Conservation (phyloP, 805 yeast species). For the Maudiozyma serrabonitensis region DNA sequence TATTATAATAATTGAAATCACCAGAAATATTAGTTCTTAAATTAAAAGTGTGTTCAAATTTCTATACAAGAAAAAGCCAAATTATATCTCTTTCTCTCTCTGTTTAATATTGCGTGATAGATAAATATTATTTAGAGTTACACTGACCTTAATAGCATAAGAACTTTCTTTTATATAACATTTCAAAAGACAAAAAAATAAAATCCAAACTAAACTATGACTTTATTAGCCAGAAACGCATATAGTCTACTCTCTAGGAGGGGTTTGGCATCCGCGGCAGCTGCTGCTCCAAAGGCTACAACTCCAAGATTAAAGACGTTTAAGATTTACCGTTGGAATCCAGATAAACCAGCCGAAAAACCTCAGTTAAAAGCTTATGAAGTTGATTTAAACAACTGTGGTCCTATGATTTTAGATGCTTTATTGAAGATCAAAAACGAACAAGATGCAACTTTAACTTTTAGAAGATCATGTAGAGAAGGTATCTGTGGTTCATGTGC, state of each 20-base stretch:
- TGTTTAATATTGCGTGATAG: too few relatives aligned
- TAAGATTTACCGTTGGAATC: conserved; percentile 96
- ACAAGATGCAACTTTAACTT: conserved; percentile 89
- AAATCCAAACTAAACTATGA: background rate
- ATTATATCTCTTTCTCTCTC: too few relatives aligned
- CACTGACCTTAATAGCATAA: too few relatives aligned
- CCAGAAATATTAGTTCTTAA: too few relatives aligned
- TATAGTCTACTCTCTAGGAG: conserved; percentile 7
- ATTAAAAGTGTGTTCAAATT: too few relatives aligned
- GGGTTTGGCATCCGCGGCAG: conserved; percentile 13
- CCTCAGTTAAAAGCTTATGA: conserved; percentile 78
- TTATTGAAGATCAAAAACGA: conserved; percentile 90
- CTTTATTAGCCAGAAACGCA: background rate
- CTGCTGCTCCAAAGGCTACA: conserved; percentile 25
- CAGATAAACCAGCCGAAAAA: conserved; percentile 88
- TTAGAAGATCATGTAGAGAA: conserved; percentile 98
- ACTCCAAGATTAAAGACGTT: conserved; percentile 65
- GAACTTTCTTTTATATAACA: too few relatives aligned
- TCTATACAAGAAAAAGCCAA: too few relatives aligned
- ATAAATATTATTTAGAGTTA: too few relatives aligned
- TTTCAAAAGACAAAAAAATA: too few relatives aligned
- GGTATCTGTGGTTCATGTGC: conserved; percentile 99
- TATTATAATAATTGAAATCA: too few relatives aligned
- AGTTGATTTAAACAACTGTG: conserved; percentile 82
- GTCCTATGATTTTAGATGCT: conserved; percentile 98